A percentile compares a stretch with the other conserved stretches of the same genome.
Evolutionary conservation across 345 rosid species (phyloP).

Genomic region (Excoecaria cochinchinensis): DNA sequence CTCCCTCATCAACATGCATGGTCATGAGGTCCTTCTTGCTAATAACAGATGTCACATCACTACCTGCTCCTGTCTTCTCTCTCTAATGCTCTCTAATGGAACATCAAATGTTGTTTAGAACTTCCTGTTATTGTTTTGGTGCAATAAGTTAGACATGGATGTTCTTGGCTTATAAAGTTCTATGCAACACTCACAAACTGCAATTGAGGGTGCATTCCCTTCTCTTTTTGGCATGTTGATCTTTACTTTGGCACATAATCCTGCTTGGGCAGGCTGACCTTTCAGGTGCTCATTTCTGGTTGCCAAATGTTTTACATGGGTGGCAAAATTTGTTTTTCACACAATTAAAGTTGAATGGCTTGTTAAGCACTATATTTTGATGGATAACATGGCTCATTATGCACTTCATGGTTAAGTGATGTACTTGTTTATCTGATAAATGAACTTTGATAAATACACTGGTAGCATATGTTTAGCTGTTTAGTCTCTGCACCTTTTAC

Average conservation of each 20-base stretch:
- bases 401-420: too few relatives aligned
- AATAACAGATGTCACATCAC: too few relatives aligned
- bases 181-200: not conserved
- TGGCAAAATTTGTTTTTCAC: not conserved
- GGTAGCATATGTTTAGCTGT: not conserved
- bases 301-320: not conserved
- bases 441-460: not conserved
- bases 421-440: not conserved
- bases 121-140: too few relatives aligned
- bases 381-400: not conserved
- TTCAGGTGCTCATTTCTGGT: not conserved
- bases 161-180: not conserved
- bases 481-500: not conserved
- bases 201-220: not conserved
- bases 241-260: not conserved
- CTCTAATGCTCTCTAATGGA: too few relatives aligned
- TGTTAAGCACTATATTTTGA: not conserved
- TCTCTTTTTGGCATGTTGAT: constrained; percentile 2
- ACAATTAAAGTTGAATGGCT: not conserved
- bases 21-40: not conserved
- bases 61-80: too few relatives aligned
- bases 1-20: not conserved
- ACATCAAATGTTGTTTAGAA: too few relatives aligned
- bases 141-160: not conserved
- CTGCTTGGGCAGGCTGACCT: not conserved